Evolutionary conservation across 805 yeast species (phyloP).

Genomic region (Naumovozyma baii): DNA sequence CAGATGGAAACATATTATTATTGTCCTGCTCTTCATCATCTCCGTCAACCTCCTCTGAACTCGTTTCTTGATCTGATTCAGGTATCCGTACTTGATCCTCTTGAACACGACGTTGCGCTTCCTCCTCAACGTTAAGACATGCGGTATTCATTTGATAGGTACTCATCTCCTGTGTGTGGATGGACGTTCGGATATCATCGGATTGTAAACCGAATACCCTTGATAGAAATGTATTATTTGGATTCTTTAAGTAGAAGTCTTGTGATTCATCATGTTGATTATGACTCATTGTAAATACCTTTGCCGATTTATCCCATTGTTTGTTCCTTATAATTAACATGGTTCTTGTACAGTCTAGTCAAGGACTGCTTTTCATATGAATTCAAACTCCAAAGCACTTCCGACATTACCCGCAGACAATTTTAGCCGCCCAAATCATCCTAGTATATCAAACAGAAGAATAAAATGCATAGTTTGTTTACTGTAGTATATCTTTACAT

Average conservation of each 20-base stretch:
- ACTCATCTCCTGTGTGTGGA: constrained; percentile 24
- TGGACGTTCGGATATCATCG: constrained; percentile 20
- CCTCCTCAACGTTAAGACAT: too few species aligned
- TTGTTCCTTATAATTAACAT: too few species aligned
- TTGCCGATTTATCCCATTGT: background rate
- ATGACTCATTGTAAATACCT: constrained; percentile 2
- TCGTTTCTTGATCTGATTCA: constrained; percentile 28
- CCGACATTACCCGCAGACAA: background rate
- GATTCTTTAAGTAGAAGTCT: constrained; percentile 4
- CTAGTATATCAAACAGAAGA: background rate
- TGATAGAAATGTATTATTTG: constrained; percentile 25
- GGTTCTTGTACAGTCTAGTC: too few species aligned
- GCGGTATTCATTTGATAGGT: constrained; percentile 8
- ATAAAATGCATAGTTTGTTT: too few species aligned
- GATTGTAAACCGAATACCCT: constrained; percentile 28
- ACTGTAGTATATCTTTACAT: background rate
- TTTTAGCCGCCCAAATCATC: background rate
- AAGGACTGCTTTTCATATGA: too few species aligned
- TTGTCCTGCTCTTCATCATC: background rate
- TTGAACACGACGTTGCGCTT: background rate
- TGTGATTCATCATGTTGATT: constrained; percentile 1
- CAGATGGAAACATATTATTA: too few species aligned
- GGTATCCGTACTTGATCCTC: constrained; percentile 21
- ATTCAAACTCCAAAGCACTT: too few species aligned
- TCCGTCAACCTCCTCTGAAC: constrained; percentile 11